Evolutionary conservation across 179 eudicot species (phyloP), one percentile per base, ranked within the genome.

Genomic region (Carnegiea gigantea): DNA sequence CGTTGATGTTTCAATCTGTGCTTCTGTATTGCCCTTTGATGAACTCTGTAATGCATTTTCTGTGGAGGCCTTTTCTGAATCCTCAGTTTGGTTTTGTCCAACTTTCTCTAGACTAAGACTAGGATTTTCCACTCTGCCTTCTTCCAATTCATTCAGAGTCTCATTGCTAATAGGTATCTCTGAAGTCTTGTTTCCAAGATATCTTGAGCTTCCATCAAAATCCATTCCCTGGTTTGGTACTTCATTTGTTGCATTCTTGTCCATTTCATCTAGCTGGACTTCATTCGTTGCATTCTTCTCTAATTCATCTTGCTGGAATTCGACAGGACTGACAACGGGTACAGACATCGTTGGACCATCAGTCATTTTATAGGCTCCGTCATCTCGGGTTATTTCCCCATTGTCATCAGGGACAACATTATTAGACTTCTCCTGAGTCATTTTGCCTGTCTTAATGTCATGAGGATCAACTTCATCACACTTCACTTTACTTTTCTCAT

Each of bases 41-140:
- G 48, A 30, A 20, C 7, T 71, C 81, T 77, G 80, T 6, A n/a
- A 13, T 49, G 57, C 46, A 28, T 68, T 49, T 33, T 76, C 76
- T 54, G 51, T 26, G 10, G 77, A 23, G 21, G 21, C 10, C n/a
- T 30, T 36, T 70, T 36, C 73, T 28, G 20, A 30, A 70, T 17
- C 46, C 73, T 70, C 11, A 70, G 73, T 36, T 36, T 26, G 38
- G 38, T 26, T 65, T 65, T 26, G 71, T 28, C 21, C 44, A 30
- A 30, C 36, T 5, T 14, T 67, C 72, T 67, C 40, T 15, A 26
- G 40, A 67, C 18, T 30, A 26, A 18, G 72, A 26, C 6, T 67
- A 26, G 40, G 72, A 62, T 24, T 23, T 8, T 21, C 21, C 68
- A 23, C 13, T 62, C 30, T 62, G 30, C 21, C 68, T 62, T 24